These are phyloP conservation scores for Mycena vitilis DNA, from an alignment of 768 basidiomycete species.

Conservation along the genomic window DNA sequence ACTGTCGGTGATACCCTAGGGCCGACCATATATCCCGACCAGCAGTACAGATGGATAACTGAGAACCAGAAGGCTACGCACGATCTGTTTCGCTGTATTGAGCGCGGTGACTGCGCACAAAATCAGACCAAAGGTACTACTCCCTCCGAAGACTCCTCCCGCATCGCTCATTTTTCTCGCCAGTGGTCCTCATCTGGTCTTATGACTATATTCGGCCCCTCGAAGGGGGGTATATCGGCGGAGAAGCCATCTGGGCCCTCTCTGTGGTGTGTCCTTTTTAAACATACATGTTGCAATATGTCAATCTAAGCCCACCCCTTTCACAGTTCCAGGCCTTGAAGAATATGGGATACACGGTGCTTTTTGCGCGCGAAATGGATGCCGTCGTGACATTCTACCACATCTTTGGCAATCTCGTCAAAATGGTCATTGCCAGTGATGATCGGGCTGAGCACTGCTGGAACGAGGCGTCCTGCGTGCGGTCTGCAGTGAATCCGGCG, in stretches of 20 bases:
- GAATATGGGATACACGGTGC: slow-evolving; percentile 38
- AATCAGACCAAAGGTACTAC: slow-evolving; percentile 43
- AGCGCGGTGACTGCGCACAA: slow-evolving; percentile 42
- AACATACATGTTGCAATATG: not conserved
- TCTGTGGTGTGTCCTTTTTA: slow-evolving; percentile 39
- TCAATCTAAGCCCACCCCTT: not conserved
- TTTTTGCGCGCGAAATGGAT: slow-evolving; percentile 29
- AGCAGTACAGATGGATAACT: slow-evolving; percentile 14
- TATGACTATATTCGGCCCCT: slow-evolving; percentile 42
- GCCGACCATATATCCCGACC: slow-evolving; percentile 15
- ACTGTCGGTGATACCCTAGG: slow-evolving; percentile 18
- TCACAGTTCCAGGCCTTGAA: slow-evolving; percentile 40
- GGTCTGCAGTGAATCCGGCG: not conserved
- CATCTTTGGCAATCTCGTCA: slow-evolving; percentile 47
- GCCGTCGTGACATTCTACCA: slow-evolving; percentile 47
- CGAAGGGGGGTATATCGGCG: slow-evolving; percentile 39
- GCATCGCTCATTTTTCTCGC: not conserved
- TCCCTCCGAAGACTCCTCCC: not conserved
- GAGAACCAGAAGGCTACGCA: slow-evolving; percentile 10
- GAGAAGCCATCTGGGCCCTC: slow-evolving; percentile 47
- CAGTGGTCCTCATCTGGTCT: slow-evolving; percentile 45
- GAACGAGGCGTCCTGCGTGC: not conserved
- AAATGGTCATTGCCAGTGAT: slow-evolving; percentile 35
- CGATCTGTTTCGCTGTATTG: slow-evolving; percentile 40
- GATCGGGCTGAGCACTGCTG: too few relatives aligned